Conservation (phyloP, 345 rosid species). For the Gossypium arboreum region DNA sequence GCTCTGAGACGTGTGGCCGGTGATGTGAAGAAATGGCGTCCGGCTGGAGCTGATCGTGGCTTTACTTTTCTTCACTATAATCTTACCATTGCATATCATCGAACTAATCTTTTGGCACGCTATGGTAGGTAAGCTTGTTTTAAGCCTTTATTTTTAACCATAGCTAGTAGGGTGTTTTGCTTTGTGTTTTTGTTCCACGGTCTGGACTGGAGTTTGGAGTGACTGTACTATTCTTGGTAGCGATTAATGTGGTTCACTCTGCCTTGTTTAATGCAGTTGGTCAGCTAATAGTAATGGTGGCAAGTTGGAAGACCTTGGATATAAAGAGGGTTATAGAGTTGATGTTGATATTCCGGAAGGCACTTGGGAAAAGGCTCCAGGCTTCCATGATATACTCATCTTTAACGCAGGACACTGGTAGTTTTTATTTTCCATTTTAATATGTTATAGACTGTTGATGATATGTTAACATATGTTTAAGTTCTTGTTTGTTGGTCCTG, state of each 20-base stretch:
- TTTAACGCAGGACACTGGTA: constrained; percentile 95
- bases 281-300: constrained; percentile 63
- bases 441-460: background rate
- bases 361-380: constrained; percentile 71
- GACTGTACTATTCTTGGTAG: background rate
- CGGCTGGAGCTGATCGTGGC: constrained; percentile 85
- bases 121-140: constrained; percentile 84
- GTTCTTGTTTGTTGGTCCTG: background rate
- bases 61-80: constrained; percentile 70
- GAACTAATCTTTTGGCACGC: constrained; percentile 83
- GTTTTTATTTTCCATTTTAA: constrained; percentile 3
- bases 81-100: constrained; percentile 88
- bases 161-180: background rate
- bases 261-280: constrained; percentile 50
- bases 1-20: constrained; percentile 47
- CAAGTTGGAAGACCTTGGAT: constrained; percentile 68
- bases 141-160: background rate
- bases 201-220: background rate
- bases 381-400: constrained; percentile 70
- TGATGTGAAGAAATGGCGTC: constrained; percentile 88
- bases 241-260: background rate
- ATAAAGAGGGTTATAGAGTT: constrained; percentile 80
- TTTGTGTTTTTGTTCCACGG: background rate
- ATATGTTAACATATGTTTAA: background rate
- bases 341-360: constrained; percentile 90